Evolutionary conservation across 129 eudicot genomes (phyloP).

Genomic region (Helianthus tuberosus): DNA sequence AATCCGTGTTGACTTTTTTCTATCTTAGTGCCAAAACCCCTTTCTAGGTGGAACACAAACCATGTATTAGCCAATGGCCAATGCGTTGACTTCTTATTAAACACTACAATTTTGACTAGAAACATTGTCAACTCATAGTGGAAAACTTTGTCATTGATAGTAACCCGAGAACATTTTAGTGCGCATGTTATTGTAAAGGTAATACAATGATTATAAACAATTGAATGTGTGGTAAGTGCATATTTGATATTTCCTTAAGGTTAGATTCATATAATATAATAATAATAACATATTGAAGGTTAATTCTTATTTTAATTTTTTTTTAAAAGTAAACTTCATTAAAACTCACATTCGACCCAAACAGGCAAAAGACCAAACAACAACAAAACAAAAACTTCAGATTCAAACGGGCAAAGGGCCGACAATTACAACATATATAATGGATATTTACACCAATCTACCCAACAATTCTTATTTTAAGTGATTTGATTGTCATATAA

Average conservation of each 20-base stretch:
- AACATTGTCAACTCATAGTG: constrained; percentile 3
- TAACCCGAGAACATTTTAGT: neutral
- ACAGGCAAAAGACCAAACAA: too few relatives aligned
- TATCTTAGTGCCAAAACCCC: constrained; percentile 20
- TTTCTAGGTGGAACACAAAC: constrained; percentile 26
- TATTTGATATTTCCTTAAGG: neutral
- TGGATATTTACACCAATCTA: too few relatives aligned
- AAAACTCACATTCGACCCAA: too few relatives aligned
- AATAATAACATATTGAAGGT: neutral
- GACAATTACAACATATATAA: too few relatives aligned
- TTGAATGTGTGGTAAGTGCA: neutral
- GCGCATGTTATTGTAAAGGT: neutral
- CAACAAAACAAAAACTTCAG: too few relatives aligned
- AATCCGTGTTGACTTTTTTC: constrained; percentile 22
- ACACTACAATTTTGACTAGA: neutral
- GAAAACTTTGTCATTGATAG: constrained; percentile 19
- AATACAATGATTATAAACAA: neutral
- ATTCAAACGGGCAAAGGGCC: too few relatives aligned
- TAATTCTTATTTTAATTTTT: too few relatives aligned
- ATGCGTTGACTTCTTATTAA: constrained; percentile 24
- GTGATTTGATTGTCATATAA: neutral
- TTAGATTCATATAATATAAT: neutral
- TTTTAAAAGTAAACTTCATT: too few relatives aligned
- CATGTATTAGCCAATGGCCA: constrained; percentile 20
- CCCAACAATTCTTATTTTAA: too few relatives aligned